These are phyloP conservation scores for Brasilioporus rufonigricans DNA, from an alignment of 768 basidiomycete species.

Conservation along the genomic window DNA sequence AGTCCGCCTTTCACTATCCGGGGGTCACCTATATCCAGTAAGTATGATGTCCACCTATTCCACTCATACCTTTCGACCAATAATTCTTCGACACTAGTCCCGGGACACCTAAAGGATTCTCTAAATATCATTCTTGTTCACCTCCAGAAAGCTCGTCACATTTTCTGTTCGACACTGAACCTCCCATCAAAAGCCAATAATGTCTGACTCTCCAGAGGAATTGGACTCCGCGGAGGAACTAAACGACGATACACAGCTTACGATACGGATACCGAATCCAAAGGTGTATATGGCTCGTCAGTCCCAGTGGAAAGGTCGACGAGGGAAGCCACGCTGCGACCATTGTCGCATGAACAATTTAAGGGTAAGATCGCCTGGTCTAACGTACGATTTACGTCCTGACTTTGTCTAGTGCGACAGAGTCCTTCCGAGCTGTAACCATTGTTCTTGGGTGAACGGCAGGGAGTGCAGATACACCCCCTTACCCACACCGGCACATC, in stretches of 20 bases:
- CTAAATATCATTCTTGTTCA: conserved; percentile 7
- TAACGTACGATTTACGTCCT: conserved; percentile 6
- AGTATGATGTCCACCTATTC: conserved; percentile 10
- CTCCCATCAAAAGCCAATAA: conserved; percentile 16
- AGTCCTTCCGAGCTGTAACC: conserved; percentile 67
- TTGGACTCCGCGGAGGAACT: conserved; percentile 38
- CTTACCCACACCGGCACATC: conserved; percentile 70
- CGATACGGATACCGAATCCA: conserved; percentile 65
- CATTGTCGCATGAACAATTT: conserved; percentile 70
- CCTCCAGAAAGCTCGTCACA: conserved; percentile 7
- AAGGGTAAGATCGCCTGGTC: conserved; percentile 46
- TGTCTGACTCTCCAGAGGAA: conserved; percentile 39
- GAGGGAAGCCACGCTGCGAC: conserved; percentile 75
- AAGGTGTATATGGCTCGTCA: conserved; percentile 66
- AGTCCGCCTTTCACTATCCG: conserved; percentile 3
- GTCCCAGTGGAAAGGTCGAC: conserved; percentile 71
- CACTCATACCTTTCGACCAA: conserved; percentile 5
- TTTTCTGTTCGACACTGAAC: conserved; percentile 15
- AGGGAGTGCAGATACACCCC: conserved; percentile 72
- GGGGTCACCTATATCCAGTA: conserved; percentile 12
- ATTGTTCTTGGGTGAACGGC: conserved; percentile 64
- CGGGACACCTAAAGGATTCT: neutral
- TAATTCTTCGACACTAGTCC: conserved; percentile 8
- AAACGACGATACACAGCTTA: conserved; percentile 52
- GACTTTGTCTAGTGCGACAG: conserved; percentile 56